Conservation (phyloP, 768 basidiomycete genomes). For the Russula vinacea region DNA sequence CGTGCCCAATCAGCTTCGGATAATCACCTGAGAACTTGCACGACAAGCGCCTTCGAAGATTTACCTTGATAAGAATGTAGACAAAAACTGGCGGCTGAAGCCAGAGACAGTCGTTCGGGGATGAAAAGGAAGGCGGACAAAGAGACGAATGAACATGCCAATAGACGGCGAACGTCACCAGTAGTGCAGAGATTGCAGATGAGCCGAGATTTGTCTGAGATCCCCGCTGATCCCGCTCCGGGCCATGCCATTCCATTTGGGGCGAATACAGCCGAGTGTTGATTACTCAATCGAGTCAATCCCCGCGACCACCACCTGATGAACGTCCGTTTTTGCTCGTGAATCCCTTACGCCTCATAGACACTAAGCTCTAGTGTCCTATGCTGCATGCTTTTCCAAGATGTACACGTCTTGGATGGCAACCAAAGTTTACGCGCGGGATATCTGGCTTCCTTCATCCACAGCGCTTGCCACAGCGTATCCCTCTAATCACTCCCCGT, state of each 20-base stretch:
- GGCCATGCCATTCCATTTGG: background rate
- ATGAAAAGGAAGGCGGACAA: background rate
- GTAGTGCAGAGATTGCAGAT: background rate
- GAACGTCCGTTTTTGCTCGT: background rate
- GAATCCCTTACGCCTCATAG: background rate
- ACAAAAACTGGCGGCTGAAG: background rate
- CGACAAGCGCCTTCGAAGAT: background rate
- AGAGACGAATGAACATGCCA: background rate
- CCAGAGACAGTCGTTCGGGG: background rate
- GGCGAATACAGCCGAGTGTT: background rate
- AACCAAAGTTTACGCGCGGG: background rate
- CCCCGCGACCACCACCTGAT: background rate
- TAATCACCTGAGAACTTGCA: background rate
- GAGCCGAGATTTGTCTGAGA: slow-evolving; percentile 16
- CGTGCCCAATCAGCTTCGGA: slow-evolving; percentile 19
- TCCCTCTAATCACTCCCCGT: slow-evolving; percentile 1
- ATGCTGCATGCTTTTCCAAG: slow-evolving; percentile 12
- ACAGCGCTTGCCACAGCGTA: no score
- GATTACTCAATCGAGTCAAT: background rate
- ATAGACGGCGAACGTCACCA: slow-evolving; percentile 4
- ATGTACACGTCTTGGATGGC: background rate
- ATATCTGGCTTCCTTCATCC: background rate
- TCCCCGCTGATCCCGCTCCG: slow-evolving; percentile 1
- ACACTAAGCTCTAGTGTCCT: background rate
- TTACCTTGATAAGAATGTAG: slow-evolving; percentile 1